A percentile compares a stretch with the other conserved stretches of the same genome.
Evolutionary conservation across 148 eudicot genomes (phyloP).

Genomic region (Tetragonia tetragonoides): DNA sequence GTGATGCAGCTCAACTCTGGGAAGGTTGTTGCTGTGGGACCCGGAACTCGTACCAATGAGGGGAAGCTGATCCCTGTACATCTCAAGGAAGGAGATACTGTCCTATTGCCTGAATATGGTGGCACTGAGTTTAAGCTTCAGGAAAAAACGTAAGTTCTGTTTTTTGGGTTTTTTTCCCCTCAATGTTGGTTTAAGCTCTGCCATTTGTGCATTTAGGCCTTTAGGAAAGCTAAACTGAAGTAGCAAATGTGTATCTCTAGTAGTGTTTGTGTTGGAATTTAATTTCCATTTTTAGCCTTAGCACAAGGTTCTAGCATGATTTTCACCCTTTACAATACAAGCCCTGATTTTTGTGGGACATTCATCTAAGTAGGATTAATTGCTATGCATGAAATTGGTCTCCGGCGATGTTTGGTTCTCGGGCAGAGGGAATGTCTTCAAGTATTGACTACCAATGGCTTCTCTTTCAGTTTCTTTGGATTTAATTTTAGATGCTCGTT

Average conservation of each 20-base stretch:
- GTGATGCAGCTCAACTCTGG: conserved; percentile 62
- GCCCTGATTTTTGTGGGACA: too few relatives aligned
- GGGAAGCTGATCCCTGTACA: conserved; percentile 59
- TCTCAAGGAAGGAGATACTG: conserved; percentile 78
- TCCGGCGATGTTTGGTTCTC: too few relatives aligned
- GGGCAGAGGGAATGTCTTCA: too few relatives aligned
- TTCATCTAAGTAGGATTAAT: too few relatives aligned
- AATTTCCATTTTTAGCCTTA: background rate
- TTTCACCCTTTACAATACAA: too few relatives aligned
- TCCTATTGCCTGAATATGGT: conserved; percentile 75
- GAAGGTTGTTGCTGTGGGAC: conserved; percentile 75
- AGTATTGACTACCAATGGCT: too few relatives aligned
- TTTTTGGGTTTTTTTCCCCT: background rate
- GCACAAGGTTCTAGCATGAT: background rate
- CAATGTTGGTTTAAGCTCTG: background rate
- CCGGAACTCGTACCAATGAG: conserved; percentile 43
- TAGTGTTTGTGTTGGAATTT: background rate
- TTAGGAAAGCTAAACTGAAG: background rate
- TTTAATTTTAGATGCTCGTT: too few relatives aligned
- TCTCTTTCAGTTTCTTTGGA: too few relatives aligned
- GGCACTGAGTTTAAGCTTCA: conserved; percentile 66
- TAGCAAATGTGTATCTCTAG: too few relatives aligned
- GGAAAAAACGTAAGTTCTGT: conserved; percentile 61
- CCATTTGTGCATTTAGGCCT: background rate
- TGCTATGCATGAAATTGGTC: too few relatives aligned